Evolutionary conservation across 2,329 filamentous ascomycete species (phyloP).

Genomic region (Fusarium sp.): DNA sequence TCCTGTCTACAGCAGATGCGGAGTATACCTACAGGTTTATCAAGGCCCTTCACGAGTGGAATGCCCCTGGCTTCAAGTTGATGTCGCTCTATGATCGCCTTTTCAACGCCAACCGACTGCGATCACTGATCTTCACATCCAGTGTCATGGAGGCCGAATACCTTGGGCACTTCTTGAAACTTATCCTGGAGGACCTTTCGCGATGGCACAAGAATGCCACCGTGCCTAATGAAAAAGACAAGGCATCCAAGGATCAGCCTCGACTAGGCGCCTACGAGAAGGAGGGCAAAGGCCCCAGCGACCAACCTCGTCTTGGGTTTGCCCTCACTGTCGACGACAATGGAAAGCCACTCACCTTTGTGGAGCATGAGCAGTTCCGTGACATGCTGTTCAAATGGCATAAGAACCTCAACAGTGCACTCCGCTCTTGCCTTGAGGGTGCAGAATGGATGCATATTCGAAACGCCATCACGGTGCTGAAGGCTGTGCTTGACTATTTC

Average conservation of each 20-base stretch:
- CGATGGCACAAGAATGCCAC: slow-evolving; percentile 85
- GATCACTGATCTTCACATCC: slow-evolving; percentile 86
- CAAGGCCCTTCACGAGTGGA: slow-evolving; percentile 86
- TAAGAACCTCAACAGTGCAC: slow-evolving; percentile 79
- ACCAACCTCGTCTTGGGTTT: slow-evolving; percentile 78
- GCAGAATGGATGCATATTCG: slow-evolving; percentile 98
- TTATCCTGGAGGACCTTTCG: slow-evolving; percentile 82
- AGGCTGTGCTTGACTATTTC: slow-evolving; percentile 83
- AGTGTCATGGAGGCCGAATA: slow-evolving; percentile 93
- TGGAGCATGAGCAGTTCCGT: slow-evolving; percentile 89
- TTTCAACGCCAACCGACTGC: slow-evolving; percentile 84
- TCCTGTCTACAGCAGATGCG: slow-evolving; percentile 87
- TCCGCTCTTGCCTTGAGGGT: slow-evolving; percentile 84
- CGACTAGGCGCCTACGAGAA: slow-evolving; percentile 85
- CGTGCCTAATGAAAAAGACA: slow-evolving; percentile 56
- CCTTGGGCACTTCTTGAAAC: slow-evolving; percentile 89
- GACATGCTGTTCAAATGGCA: slow-evolving; percentile 93
- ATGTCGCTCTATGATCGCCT: slow-evolving; percentile 86
- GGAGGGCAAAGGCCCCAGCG: slow-evolving; percentile 70
- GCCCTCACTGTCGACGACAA: slow-evolving; percentile 75
- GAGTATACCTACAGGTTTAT: slow-evolving; percentile 90
- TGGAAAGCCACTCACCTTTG: slow-evolving; percentile 75
- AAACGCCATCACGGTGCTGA: slow-evolving; percentile 92
- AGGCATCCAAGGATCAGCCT: slow-evolving; percentile 55
- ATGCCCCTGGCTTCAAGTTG: slow-evolving; percentile 87